These are phyloP conservation scores for Pseudogymnoascus sp. DNA, from an alignment of 2,329 filamentous ascomycete genomes.

Conservation along the genomic window DNA sequence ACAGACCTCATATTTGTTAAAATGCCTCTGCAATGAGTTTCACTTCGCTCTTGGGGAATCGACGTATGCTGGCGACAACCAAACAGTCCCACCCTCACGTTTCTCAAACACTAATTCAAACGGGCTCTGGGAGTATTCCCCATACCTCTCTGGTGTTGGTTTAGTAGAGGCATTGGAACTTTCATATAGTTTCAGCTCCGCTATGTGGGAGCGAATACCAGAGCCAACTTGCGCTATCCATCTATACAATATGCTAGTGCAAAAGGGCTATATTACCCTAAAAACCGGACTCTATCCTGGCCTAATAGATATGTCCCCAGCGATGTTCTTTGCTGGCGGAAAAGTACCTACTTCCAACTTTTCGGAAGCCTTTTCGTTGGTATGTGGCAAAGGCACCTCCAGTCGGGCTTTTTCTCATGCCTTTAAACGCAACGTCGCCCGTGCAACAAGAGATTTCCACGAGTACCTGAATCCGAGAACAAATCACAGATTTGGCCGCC, in stretches of 20 bases:
- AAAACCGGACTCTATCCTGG: conserved; percentile 28
- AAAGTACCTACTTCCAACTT: conserved; percentile 28
- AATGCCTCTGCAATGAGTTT: conserved; percentile 27
- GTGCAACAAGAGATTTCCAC: conserved; percentile 15
- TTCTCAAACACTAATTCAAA: conserved; percentile 36
- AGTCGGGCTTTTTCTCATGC: conserved; percentile 4
- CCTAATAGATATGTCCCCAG: conserved; percentile 23
- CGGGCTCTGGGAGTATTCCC: conserved; percentile 41
- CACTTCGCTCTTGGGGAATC: conserved; percentile 33
- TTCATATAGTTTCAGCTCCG: conserved; percentile 29
- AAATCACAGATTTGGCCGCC: conserved; percentile 29
- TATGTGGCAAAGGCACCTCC: background rate
- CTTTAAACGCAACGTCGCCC: background rate
- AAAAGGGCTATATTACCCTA: conserved; percentile 32
- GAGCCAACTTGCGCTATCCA: conserved; percentile 36
- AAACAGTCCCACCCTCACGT: conserved; percentile 33
- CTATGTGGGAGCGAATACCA: conserved; percentile 33
- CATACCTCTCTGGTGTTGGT: conserved; percentile 39
- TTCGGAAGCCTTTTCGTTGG: conserved; percentile 17
- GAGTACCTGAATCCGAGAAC: conserved; percentile 14
- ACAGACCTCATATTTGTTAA: conserved; percentile 17
- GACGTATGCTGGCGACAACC: conserved; percentile 29
- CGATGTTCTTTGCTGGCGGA: conserved; percentile 26
- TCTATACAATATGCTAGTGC: conserved; percentile 40
- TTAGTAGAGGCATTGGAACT: conserved; percentile 38